A percentile compares a stretch with the other conserved stretches of the same genome.
These are phyloP conservation scores for Penicillium silybi DNA, from an alignment of 495 filamentous ascomycete species.

Conservation along the genomic window DNA sequence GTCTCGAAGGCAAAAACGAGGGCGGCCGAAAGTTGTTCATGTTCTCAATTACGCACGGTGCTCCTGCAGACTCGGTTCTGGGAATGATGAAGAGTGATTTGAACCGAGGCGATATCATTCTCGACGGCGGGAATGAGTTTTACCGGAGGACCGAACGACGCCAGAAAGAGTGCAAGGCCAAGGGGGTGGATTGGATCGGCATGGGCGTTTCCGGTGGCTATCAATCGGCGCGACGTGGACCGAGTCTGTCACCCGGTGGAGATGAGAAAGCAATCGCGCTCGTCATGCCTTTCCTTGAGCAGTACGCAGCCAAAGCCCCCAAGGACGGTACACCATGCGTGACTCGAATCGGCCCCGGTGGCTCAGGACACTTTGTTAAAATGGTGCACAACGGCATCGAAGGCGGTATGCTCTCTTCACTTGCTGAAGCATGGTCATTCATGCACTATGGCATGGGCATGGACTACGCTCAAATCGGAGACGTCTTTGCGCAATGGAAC, in stretches of 20 bases:
- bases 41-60: conserved; percentile 68
- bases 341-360: conserved; percentile 55
- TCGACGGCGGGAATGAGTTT: conserved; percentile 71
- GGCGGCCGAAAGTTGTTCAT: conserved; percentile 49
- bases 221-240: conserved; percentile 61
- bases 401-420: conserved; percentile 61
- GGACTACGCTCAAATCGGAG: conserved; percentile 61
- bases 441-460: conserved; percentile 58
- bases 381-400: conserved; percentile 79
- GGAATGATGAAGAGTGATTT: conserved; percentile 53
- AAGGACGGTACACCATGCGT: conserved; percentile 59
- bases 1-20: conserved; percentile 31
- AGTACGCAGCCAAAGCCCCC: conserved; percentile 57
- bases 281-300: conserved; percentile 61
- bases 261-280: conserved; percentile 52
- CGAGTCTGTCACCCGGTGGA: conserved; percentile 63
- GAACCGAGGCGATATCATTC: conserved; percentile 61
- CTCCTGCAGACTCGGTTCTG: conserved; percentile 62
- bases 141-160: conserved; percentile 63
- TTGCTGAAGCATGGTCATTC: conserved; percentile 64
- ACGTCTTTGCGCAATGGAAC: conserved; percentile 72
- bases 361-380: conserved; percentile 70
- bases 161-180: conserved; percentile 51
- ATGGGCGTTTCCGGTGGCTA: conserved; percentile 69
- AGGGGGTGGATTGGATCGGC: conserved; percentile 61